Base-by-base conservation (phyloP, 495 filamentous ascomycete genomes). In the Saxophila tyrrhenica region DNA sequence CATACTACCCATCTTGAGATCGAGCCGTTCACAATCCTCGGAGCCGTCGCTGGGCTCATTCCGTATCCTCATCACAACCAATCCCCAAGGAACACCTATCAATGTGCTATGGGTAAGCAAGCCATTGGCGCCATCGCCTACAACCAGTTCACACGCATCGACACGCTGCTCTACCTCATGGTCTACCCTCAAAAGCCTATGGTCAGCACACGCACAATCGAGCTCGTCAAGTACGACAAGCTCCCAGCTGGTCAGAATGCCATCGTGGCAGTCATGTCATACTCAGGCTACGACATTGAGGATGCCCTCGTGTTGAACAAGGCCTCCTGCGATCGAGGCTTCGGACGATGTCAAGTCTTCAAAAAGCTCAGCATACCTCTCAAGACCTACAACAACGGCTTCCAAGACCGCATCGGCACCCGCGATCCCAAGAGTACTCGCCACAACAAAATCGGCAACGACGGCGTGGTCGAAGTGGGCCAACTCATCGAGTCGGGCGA, bases 41-140 rank as follows among this genome's bases (percentile, higher is more conserved):
- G 92, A n/a, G 94, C 92, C 23, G 94, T 97, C 32, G 92, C 92
- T 38, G 91, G 92, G 39, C 74, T 99, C 20, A 97, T 99, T 62
- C 92, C 92, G 2, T 99, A 96, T 64, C 92, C 92, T 11, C 94
- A 99, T 70, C 92, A 99, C 74, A 99, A 99, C 68, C 92, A 99
- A 69, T 99, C 92, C 2, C 92, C 92, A 9, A 82, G 92, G 72
- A 99, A 99, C 66, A 99, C 92, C 8, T 99, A 99, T 65, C 92
- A 98, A 72, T 35, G 94, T 68, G 92, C 92, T 69, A 99, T 99
- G 92, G 92, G 92, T 75, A 99, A 99, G 71, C 92, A 99, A 85
- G 92, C 92, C 17, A 96, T 99, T 67, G 92, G 92, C 48, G 88
- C 91, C 19, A 95, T 97, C 66, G 90, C 91, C 13, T 89, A 92